phyloP scores from a whole-genome alignment of 495 filamentous ascomycete species.

The Filosporella fistucella region DNA sequence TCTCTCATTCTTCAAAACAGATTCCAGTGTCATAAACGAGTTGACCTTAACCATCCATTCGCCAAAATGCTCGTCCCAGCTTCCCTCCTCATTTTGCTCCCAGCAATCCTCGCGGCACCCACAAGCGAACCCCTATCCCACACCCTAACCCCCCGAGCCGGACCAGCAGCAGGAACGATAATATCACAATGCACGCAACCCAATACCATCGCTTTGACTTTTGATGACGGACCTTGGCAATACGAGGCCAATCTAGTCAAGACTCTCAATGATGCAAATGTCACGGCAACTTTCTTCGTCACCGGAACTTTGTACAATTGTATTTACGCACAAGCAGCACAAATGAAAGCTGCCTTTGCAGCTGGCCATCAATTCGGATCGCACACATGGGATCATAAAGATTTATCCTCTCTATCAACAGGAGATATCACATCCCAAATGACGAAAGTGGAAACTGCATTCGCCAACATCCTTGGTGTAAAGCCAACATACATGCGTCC shows the following conservation, averaged over 20 bases:
- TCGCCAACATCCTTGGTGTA: conserved; percentile 71
- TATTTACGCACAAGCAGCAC: conserved; percentile 3
- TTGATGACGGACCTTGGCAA: conserved; percentile 63
- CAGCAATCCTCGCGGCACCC: too few relatives aligned
- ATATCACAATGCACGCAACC: conserved; percentile 56
- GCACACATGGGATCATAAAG: conserved; percentile 79
- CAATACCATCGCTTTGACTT: conserved; percentile 54
- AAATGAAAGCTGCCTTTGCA: conserved; percentile 51
- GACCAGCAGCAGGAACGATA: conserved; percentile 41
- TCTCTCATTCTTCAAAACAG: too few relatives aligned
- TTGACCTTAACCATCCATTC: too few relatives aligned
- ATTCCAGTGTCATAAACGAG: too few relatives aligned
- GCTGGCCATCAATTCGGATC: conserved; percentile 74
- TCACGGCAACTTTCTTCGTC: conserved; percentile 65
- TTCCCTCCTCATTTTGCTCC: too few relatives aligned
- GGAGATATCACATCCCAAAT: conserved; percentile 62
- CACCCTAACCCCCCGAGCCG: too few relatives aligned
- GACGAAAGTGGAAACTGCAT: conserved; percentile 74
- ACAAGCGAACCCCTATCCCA: too few relatives aligned
- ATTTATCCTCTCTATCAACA: conserved; percentile 54
- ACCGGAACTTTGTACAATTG: conserved; percentile 24
- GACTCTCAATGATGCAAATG: conserved; percentile 46
- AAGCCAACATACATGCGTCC: conserved; percentile 82
- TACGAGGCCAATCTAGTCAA: conserved; percentile 59
- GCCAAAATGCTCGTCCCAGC: too few relatives aligned